phyloP scores from a whole-genome alignment of 768 basidiomycete species.

The Xanthoconium purpureum region DNA sequence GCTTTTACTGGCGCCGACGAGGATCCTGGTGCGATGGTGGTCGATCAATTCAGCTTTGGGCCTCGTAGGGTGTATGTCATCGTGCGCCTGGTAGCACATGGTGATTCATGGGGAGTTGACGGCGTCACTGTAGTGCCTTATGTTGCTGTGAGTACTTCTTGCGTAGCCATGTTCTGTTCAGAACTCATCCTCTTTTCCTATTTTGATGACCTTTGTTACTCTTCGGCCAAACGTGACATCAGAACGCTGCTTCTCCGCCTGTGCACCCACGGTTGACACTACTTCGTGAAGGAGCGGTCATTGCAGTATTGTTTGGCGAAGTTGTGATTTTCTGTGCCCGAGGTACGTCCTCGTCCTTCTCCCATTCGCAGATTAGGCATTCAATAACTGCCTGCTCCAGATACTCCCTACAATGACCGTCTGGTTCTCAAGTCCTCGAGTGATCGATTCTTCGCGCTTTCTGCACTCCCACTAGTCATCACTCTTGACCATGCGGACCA shows the following conservation, averaged over 20 bases:
- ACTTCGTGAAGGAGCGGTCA: slow-evolving; percentile 54
- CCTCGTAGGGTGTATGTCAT: slow-evolving; percentile 68
- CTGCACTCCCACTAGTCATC: slow-evolving; percentile 37
- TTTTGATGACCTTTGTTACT: not conserved
- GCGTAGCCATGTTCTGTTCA: not conserved
- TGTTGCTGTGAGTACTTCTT: slow-evolving; percentile 55
- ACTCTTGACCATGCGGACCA: slow-evolving; percentile 19
- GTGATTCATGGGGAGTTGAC: slow-evolving; percentile 26
- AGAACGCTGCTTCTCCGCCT: slow-evolving; percentile 69
- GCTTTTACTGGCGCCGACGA: slow-evolving; percentile 49
- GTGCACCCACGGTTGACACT: slow-evolving; percentile 68
- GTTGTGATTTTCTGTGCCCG: slow-evolving; percentile 69
- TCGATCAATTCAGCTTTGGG: slow-evolving; percentile 38
- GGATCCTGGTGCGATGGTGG: slow-evolving; percentile 30
- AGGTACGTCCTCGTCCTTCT: slow-evolving; percentile 37
- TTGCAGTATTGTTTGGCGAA: slow-evolving; percentile 72
- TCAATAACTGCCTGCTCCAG: slow-evolving; percentile 34
- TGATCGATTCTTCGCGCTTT: slow-evolving; percentile 70
- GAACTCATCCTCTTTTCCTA: not conserved
- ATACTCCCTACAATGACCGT: slow-evolving; percentile 67
- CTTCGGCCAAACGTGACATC: not conserved
- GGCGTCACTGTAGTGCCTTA: slow-evolving; percentile 65
- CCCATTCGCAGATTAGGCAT: not conserved
- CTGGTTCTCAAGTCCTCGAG: slow-evolving; percentile 67
- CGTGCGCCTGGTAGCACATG: slow-evolving; percentile 39